Percentiles rank a stretch among this genome's conserved stretches.
These are phyloP conservation scores for Rhipidocladum racemiflorum DNA, from an alignment of 176 grass and related monocot species.

Conservation along the genomic window DNA sequence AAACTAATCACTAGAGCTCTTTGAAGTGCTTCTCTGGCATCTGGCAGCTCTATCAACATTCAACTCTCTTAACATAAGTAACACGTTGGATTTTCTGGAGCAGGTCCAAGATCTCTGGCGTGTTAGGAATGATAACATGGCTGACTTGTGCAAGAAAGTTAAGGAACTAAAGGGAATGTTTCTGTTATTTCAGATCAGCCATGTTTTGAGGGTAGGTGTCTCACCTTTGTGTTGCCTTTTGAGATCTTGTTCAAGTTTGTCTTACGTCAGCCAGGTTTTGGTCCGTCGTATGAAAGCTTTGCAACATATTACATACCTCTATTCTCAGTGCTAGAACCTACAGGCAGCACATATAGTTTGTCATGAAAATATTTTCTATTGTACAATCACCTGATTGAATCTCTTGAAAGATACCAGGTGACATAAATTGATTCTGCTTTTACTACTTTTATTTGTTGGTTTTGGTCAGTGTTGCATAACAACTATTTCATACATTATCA, in stretches of 20 bases:
- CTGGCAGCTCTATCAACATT: background rate
- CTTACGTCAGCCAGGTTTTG: background rate
- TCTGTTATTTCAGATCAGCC: conserved; percentile 39
- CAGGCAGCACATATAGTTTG: background rate
- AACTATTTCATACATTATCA: background rate
- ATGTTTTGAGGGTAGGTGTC: conserved; percentile 56
- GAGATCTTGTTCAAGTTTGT: background rate
- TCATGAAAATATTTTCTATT: conserved; percentile 1
- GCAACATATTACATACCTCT: background rate
- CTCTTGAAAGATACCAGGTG: conserved; percentile 1
- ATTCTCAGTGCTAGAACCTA: too few relatives aligned
- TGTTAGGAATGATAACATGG: conserved; percentile 44
- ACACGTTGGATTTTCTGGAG: conserved; percentile 15
- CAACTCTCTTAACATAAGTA: background rate
- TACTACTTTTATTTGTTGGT: background rate
- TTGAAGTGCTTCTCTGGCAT: background rate
- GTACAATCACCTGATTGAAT: background rate
- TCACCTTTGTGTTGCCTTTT: background rate
- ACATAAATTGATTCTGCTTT: background rate
- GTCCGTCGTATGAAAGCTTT: background rate
- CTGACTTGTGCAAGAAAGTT: conserved; percentile 49
- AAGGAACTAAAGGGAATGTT: conserved; percentile 52
- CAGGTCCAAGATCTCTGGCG: conserved; percentile 54
- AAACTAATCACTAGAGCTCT: background rate
- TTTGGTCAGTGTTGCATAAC: background rate